A percentile compares a stretch with the other conserved stretches of the same genome.
phyloP scores from a whole-genome alignment of 2,329 filamentous ascomycete species.

The Hymenoscyphus fructigenus region DNA sequence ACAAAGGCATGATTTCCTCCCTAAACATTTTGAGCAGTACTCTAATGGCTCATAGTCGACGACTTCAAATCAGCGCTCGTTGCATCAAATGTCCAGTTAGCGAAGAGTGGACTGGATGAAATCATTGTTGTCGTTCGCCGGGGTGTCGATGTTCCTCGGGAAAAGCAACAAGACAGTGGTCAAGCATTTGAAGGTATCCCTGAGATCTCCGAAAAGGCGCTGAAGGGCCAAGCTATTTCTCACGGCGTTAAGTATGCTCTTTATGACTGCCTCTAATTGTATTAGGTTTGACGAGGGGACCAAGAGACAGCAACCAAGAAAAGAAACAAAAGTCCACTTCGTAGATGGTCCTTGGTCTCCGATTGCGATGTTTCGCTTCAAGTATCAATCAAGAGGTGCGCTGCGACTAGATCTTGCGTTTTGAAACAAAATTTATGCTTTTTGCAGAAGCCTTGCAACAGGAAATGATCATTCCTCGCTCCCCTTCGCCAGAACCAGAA shows the following conservation, averaged over 20 bases:
- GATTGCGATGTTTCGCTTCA: slow-evolving; percentile 23
- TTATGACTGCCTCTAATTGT: neutral
- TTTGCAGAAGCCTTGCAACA: slow-evolving; percentile 21
- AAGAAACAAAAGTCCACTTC: neutral
- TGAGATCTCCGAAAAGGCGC: slow-evolving; percentile 16
- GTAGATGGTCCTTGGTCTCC: slow-evolving; percentile 16
- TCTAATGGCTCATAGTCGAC: slow-evolving; percentile 20
- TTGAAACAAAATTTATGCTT: neutral
- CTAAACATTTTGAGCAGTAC: neutral
- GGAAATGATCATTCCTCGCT: slow-evolving; percentile 27
- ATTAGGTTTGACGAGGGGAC: neutral
- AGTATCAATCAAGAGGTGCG: slow-evolving; percentile 23
- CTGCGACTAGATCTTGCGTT: neutral
- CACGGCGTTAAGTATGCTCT: slow-evolving; percentile 16
- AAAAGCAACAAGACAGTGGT: neutral
- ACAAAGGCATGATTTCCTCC: neutral
- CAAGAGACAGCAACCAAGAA: neutral
- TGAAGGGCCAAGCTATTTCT: slow-evolving; percentile 12
- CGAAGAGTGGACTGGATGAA: slow-evolving; percentile 16
- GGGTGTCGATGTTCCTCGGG: too few relatives aligned
- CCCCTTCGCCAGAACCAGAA: slow-evolving; percentile 19
- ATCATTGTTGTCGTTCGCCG: slow-evolving; percentile 22
- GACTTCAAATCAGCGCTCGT: slow-evolving; percentile 18
- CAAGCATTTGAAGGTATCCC: neutral
- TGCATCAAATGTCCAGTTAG: slow-evolving; percentile 20